Percentiles rank a stretch among this genome's conserved stretches.
Evolutionary conservation across 768 basidiomycete species (phyloP).

Genomic region (Russula sp.): DNA sequence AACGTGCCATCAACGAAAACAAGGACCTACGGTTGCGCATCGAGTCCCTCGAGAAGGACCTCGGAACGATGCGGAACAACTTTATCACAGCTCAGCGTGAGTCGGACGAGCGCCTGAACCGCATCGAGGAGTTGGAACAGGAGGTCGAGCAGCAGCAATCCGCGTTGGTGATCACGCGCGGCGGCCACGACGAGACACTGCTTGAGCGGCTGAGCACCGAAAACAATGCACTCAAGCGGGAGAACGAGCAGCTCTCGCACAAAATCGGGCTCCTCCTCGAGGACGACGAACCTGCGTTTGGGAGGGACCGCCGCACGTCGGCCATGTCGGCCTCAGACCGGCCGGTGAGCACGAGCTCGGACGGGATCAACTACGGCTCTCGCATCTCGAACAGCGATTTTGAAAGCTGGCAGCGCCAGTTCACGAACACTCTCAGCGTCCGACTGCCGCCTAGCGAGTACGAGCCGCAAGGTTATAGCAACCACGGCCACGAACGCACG

Average conservation of each 20-base stretch:
- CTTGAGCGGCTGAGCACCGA: slow-evolving; percentile 79
- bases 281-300: slow-evolving; percentile 72
- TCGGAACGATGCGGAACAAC: slow-evolving; percentile 61
- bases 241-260: slow-evolving; percentile 86
- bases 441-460: slow-evolving; percentile 68
- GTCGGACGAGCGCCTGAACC: slow-evolving; percentile 66
- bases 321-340: slow-evolving; percentile 44
- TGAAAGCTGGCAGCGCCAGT: slow-evolving; percentile 81
- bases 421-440: slow-evolving; percentile 70
- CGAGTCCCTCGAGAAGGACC: slow-evolving; percentile 66
- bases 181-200: slow-evolving; percentile 67
- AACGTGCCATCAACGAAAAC: slow-evolving; percentile 66
- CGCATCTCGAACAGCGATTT: slow-evolving; percentile 54
- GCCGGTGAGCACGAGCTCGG: slow-evolving; percentile 73
- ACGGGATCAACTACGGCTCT: slow-evolving; percentile 67
- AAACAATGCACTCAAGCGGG: slow-evolving; percentile 68
- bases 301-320: slow-evolving; percentile 52
- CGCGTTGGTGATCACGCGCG: slow-evolving; percentile 65
- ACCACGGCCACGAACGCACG: slow-evolving; percentile 44
- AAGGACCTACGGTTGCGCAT: slow-evolving; percentile 68
- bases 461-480: slow-evolving; percentile 41
- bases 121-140: slow-evolving; percentile 72
- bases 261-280: slow-evolving; percentile 86
- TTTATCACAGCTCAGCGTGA: slow-evolving; percentile 68
- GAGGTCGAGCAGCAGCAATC: slow-evolving; percentile 72